A percentile compares a stretch with the other conserved stretches of the same genome.
Conservation (phyloP, 1,139 yeast species). For the Protomyces arabidopsidicola region DNA sequence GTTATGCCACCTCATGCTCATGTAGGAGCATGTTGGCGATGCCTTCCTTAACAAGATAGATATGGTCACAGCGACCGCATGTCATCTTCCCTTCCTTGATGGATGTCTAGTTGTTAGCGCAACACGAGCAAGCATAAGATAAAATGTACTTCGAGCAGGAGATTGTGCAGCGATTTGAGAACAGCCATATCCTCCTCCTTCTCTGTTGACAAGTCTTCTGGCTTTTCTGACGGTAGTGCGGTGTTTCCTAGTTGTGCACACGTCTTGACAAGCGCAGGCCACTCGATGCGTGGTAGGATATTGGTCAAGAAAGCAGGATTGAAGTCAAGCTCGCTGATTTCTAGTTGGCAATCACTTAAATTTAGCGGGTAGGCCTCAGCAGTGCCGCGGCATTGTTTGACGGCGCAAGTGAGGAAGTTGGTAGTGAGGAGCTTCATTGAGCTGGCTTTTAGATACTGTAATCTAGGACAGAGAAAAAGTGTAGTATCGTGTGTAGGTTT, state of each 20-base stretch:
- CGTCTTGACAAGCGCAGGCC: slow-evolving; percentile 76
- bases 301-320: slow-evolving; percentile 74
- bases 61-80: slow-evolving; percentile 79
- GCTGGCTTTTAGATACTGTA: background rate
- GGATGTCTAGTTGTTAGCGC: slow-evolving; percentile 48
- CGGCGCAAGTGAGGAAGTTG: slow-evolving; percentile 91
- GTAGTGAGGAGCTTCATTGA: slow-evolving; percentile 49
- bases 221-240: slow-evolving; percentile 59
- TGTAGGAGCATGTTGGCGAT: slow-evolving; percentile 93
- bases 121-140: slow-evolving; percentile 33
- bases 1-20: slow-evolving; percentile 53
- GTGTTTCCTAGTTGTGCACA: slow-evolving; percentile 72
- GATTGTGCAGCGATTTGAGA: slow-evolving; percentile 67
- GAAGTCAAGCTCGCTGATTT: slow-evolving; percentile 73
- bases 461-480: background rate
- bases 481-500: no score
- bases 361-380: slow-evolving; percentile 75
- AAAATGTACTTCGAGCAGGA: slow-evolving; percentile 54
- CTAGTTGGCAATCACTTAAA: slow-evolving; percentile 66
- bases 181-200: slow-evolving; percentile 55
- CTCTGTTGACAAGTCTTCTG: slow-evolving; percentile 50
- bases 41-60: slow-evolving; percentile 83
- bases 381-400: slow-evolving; percentile 70
- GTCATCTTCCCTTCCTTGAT: slow-evolving; percentile 83
- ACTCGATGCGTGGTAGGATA: slow-evolving; percentile 76